Evolutionary conservation across 352 stramenopile species (phyloP).

Genomic region (Phytopythium chamaehyphon): DNA sequence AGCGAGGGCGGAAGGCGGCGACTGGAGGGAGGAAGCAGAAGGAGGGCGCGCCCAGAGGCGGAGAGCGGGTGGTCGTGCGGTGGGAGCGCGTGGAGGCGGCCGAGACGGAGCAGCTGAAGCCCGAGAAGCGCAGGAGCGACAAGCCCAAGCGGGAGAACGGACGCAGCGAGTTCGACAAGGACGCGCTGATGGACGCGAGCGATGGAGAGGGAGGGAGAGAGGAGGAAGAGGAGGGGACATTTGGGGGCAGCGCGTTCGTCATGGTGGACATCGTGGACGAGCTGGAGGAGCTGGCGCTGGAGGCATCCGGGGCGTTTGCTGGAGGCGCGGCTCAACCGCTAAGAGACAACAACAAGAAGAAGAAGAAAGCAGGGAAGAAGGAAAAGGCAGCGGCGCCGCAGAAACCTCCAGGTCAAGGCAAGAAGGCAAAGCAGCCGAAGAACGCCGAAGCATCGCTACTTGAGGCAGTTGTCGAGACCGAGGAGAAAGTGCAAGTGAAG

Average conservation of each 20-base stretch:
- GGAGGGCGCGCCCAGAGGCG: neutral
- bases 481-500: neutral
- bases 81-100: conserved; percentile 2
- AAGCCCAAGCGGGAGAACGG: conserved; percentile 20
- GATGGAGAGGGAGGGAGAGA: conserved; percentile 16
- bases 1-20: conserved; percentile 13
- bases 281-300: conserved; percentile 32
- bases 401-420: neutral
- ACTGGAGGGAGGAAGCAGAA: neutral
- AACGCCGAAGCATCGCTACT: neutral
- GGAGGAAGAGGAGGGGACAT: conserved; percentile 12
- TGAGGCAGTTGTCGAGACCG: too few relatives aligned
- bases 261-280: conserved; percentile 38
- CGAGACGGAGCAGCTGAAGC: neutral
- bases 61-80: conserved; percentile 1
- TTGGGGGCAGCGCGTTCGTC: conserved; percentile 29
- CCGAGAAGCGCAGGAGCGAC: neutral
- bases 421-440: conserved; percentile 9
- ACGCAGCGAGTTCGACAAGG: conserved; percentile 23
- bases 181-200: conserved; percentile 16
- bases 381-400: neutral
- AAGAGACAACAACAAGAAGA: conserved; percentile 10
- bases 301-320: conserved; percentile 13
- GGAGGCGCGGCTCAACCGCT: too few relatives aligned
- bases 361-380: conserved; percentile 11